Evolutionary conservation across 2,329 filamentous ascomycete genomes (phyloP).

Genomic region (Hypocrella siamensis): DNA sequence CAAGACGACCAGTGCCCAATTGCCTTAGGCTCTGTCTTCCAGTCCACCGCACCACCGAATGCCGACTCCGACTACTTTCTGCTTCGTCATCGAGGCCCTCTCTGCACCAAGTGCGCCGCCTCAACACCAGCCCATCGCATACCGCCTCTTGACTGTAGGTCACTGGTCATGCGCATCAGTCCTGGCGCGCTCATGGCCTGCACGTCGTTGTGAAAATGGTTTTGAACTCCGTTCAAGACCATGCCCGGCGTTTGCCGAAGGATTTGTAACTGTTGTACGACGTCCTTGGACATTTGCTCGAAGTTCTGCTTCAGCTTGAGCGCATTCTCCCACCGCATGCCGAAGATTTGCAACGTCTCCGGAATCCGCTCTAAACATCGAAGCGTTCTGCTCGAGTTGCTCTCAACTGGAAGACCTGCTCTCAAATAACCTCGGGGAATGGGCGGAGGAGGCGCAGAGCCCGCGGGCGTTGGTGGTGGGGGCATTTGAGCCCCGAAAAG

Average conservation of each 20-base stretch:
- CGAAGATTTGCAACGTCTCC: constrained; percentile 38
- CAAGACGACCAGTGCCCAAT: no score
- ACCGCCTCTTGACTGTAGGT: constrained; percentile 11
- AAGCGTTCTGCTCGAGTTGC: constrained; percentile 40
- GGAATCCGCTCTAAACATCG: constrained; percentile 37
- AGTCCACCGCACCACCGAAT: no score
- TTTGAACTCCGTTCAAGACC: constrained; percentile 18
- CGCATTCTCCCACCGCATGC: constrained; percentile 43
- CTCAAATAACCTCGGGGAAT: constrained; percentile 28
- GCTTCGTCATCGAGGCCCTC: no score
- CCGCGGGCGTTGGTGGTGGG: constrained; percentile 26
- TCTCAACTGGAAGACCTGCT: constrained; percentile 20
- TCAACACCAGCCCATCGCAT: constrained; percentile 29
- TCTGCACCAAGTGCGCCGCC: constrained; percentile 26
- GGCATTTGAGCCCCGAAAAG: constrained; percentile 32
- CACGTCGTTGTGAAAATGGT: constrained; percentile 15
- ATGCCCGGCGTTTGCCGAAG: constrained; percentile 18
- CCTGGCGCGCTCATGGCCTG: constrained; percentile 2
- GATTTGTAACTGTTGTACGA: constrained; percentile 25
- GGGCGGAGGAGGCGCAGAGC: constrained; percentile 34
- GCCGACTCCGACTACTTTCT: no score
- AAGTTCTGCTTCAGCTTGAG: constrained; percentile 37
- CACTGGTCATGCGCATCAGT: constrained; percentile 7
- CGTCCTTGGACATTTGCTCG: constrained; percentile 29
- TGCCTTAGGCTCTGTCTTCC: no score